phyloP scores from a whole-genome alignment of 1,284 basidiomycete species.

The Leccinum huronense region DNA sequence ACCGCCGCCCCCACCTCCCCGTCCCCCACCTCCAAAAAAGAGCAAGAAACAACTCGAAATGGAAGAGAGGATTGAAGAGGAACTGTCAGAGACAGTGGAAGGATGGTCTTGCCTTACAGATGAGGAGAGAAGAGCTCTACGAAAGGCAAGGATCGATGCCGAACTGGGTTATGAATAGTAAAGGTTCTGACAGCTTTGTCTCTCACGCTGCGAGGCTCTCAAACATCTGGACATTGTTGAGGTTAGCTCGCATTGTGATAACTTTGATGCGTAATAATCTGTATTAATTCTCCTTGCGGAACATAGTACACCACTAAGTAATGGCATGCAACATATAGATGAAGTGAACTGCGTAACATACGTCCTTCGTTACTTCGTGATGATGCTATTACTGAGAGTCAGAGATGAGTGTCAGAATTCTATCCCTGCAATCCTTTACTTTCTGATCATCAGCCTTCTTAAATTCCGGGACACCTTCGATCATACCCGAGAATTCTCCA shows the following conservation, averaged over 20 bases:
- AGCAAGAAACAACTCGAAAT: slow-evolving; percentile 71
- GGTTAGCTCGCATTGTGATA: slow-evolving; percentile 2
- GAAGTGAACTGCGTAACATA: not conserved
- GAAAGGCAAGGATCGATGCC: slow-evolving; percentile 58
- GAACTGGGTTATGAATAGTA: slow-evolving; percentile 57
- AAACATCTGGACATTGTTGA: not conserved
- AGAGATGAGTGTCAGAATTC: slow-evolving; percentile 18
- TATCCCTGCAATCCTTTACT: slow-evolving; percentile 25
- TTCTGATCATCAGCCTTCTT: slow-evolving; percentile 15
- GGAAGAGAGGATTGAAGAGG: slow-evolving; percentile 77
- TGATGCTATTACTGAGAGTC: too few species aligned
- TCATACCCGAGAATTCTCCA: slow-evolving; percentile 18
- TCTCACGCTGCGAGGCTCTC: not conserved
- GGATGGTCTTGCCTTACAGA: slow-evolving; percentile 70
- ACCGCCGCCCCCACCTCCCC: slow-evolving; percentile 65
- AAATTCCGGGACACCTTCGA: slow-evolving; percentile 24
- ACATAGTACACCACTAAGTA: not conserved
- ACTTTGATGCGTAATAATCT: slow-evolving; percentile 6
- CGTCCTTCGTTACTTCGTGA: not conserved
- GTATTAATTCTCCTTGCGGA: slow-evolving; percentile 2
- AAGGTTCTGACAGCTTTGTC: not conserved
- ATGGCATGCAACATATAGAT: slow-evolving; percentile 5
- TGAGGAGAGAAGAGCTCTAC: slow-evolving; percentile 58
- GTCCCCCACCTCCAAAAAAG: slow-evolving; percentile 64
- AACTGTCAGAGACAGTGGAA: slow-evolving; percentile 67